Percentiles rank a stretch among this genome's conserved stretches.
These are phyloP conservation scores for Eucalyptus regnans DNA, from an alignment of 345 rosid genomes.

Conservation along the genomic window DNA sequence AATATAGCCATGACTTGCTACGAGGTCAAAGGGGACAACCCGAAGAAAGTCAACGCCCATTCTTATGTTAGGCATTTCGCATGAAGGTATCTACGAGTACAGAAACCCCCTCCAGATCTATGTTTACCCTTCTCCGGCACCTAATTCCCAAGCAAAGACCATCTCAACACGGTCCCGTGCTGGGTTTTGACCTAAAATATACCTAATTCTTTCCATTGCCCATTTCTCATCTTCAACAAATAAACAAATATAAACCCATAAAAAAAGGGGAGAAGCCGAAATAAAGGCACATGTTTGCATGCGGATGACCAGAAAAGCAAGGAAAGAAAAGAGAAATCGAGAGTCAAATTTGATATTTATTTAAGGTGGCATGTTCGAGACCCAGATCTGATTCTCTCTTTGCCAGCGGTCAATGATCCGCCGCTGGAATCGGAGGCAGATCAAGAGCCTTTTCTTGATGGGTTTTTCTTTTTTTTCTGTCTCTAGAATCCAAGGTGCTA, in stretches of 20 bases:
- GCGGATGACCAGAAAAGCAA: not conserved
- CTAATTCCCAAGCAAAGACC: not conserved
- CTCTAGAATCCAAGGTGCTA: not conserved
- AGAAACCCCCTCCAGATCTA: not conserved
- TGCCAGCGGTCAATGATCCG: not conserved
- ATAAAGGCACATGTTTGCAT: not conserved
- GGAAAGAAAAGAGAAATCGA: not conserved
- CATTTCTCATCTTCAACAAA: not conserved
- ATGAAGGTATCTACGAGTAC: not conserved
- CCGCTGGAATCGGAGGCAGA: not conserved
- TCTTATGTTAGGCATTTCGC: not conserved
- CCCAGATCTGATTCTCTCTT: not conserved
- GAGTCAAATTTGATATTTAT: not conserved
- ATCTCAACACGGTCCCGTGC: not conserved
- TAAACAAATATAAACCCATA: not conserved
- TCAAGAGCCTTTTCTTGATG: not conserved
- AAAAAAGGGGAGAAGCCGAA: not conserved
- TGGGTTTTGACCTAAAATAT: not conserved
- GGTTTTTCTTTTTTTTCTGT: not conserved
- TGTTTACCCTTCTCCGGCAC: not conserved
- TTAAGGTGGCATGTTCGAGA: not conserved
- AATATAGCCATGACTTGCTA: not conserved
- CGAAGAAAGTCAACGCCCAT: not conserved
- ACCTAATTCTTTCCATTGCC: not conserved
- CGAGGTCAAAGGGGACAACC: not conserved